Evolutionary conservation across 2,329 filamentous ascomycete genomes (phyloP).

Genomic region (Phoma sp.): DNA sequence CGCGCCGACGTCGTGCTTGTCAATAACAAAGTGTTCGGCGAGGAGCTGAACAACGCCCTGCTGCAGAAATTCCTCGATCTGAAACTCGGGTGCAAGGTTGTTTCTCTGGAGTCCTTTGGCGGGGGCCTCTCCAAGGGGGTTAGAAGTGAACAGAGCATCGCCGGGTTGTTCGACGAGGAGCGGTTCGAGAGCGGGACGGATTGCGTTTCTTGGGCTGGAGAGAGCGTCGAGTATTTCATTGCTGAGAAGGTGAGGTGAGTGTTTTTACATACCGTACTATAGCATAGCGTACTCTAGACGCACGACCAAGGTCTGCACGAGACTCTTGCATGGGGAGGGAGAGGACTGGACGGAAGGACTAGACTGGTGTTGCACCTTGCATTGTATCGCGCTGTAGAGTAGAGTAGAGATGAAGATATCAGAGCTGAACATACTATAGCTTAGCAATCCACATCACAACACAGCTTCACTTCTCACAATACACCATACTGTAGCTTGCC

Average conservation of each 20-base stretch:
- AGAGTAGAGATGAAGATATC: no score
- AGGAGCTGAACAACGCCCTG: conserved; percentile 82
- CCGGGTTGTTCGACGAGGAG: conserved; percentile 80
- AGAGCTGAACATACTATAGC: no score
- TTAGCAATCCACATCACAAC: no score
- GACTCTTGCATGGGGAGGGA: no score
- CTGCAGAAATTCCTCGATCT: conserved; percentile 91
- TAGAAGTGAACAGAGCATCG: conserved; percentile 79
- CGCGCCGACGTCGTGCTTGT: conserved; percentile 94
- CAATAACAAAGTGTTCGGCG: conserved; percentile 96
- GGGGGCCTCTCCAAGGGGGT: conserved; percentile 78
- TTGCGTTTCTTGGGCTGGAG: conserved; percentile 88
- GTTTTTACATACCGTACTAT: no score
- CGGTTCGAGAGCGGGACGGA: conserved; percentile 71
- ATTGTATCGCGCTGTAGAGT: no score
- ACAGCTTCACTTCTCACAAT: no score
- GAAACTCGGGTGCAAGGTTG: conserved; percentile 86
- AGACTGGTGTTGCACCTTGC: no score
- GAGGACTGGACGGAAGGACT: no score
- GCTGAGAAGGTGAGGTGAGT: conserved; percentile 60
- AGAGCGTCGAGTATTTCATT: conserved; percentile 85
- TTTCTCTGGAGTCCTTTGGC: conserved; percentile 86
- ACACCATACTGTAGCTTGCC: no score
- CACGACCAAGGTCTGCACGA: no score
- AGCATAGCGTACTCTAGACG: no score